These are phyloP conservation scores for Naganishia vishniacii DNA, from an alignment of 768 basidiomycete species.

Conservation along the genomic window DNA sequence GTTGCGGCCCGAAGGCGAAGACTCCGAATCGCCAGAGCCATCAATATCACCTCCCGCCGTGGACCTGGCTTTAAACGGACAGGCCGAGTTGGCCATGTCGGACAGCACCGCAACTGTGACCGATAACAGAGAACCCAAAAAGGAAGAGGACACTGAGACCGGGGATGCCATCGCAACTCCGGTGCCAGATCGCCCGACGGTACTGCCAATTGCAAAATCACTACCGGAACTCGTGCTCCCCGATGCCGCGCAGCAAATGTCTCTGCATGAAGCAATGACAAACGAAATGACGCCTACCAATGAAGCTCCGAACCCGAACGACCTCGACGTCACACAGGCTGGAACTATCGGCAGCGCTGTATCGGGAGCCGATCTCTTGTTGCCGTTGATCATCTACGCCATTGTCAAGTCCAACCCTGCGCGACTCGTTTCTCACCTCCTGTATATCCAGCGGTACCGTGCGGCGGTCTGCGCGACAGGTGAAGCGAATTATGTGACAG, in stretches of 20 bases:
- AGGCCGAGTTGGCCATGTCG: not conserved
- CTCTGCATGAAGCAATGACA: constrained; percentile 43
- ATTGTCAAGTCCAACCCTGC: constrained; percentile 89
- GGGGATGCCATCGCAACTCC: not conserved
- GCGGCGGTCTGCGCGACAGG: constrained; percentile 58
- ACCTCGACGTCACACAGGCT: constrained; percentile 7
- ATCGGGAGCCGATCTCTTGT: constrained; percentile 68
- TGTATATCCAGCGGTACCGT: constrained; percentile 57
- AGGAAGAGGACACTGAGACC: not conserved
- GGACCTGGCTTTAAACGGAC: not conserved
- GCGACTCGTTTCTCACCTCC: constrained; percentile 65
- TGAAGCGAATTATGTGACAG: constrained; percentile 85
- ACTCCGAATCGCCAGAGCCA: not conserved
- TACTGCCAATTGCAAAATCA: not conserved
- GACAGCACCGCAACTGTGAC: not conserved
- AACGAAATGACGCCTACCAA: constrained; percentile 24
- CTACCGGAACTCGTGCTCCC: constrained; percentile 33
- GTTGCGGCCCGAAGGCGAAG: constrained; percentile 20
- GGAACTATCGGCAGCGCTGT: constrained; percentile 13
- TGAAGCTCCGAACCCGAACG: not conserved
- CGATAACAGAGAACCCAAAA: not conserved
- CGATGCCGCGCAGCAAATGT: constrained; percentile 25
- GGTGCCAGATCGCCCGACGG: not conserved
- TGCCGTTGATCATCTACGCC: constrained; percentile 87
- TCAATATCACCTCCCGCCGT: not conserved